Conservation (phyloP, 2,329 filamentous ascomycete species). For the Penicillium frequentans region DNA sequence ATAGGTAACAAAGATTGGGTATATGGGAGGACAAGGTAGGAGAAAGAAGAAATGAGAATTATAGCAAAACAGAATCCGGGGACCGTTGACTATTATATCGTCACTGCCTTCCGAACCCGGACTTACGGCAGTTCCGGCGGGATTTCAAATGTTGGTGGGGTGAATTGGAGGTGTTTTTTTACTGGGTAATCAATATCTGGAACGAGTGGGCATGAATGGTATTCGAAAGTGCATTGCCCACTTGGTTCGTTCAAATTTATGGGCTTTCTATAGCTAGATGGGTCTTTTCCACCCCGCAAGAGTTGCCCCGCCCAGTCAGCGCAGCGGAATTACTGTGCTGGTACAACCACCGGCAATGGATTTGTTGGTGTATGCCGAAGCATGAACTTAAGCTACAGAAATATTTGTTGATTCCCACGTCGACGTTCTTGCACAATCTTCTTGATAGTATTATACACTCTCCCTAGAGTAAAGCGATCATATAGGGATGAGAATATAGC, state of each 20-base stretch:
- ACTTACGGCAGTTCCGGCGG: slow-evolving; percentile 3
- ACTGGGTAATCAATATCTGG: not conserved
- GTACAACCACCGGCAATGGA: not conserved
- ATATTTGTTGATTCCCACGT: too few relatives aligned
- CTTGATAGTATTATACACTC: too few relatives aligned
- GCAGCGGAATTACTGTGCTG: slow-evolving; percentile 13
- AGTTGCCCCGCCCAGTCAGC: slow-evolving; percentile 5
- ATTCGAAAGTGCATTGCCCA: not conserved
- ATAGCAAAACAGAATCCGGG: not conserved
- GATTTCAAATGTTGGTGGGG: not conserved
- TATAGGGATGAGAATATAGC: slow-evolving; percentile 17
- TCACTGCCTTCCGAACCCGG: not conserved
- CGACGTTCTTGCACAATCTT: too few relatives aligned
- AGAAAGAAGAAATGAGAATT: not conserved
- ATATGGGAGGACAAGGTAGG: not conserved
- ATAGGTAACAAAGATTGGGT: not conserved
- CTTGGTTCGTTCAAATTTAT: not conserved
- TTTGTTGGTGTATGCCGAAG: not conserved
- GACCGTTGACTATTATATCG: slow-evolving; percentile 7
- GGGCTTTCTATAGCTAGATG: not conserved
- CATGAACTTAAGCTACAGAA: not conserved
- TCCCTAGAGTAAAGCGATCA: not conserved
- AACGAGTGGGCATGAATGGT: not conserved
- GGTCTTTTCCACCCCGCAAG: slow-evolving; percentile 9
- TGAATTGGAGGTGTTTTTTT: not conserved